Base-by-base conservation (phyloP, 345 rosid species). In the Arabis hirsuta region DNA sequence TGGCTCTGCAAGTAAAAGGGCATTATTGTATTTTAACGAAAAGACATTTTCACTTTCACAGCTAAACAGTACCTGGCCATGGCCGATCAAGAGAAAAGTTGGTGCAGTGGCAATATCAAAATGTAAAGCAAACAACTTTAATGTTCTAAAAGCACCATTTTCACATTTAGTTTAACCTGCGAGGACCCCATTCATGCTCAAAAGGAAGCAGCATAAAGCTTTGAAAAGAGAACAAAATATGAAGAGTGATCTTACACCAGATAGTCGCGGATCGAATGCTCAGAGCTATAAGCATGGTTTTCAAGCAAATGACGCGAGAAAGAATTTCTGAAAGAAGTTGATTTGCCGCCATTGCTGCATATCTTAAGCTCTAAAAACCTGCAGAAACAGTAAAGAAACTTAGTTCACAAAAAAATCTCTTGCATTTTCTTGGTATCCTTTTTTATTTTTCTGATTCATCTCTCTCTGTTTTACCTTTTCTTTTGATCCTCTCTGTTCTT, bases 301-400 rank as follows among this genome's bases (percentile, higher is more conserved):
- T 51, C 45, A 76, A 75, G 64, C 55, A 31, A 76, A 72, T 48
- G 80, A 75, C 7, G 20, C 47, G 43, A 70, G 54, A 67, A 34
- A 71, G 38, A 41, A 27, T 55, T 73, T 65, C 74, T 63, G 52
- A 57, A 53, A 54, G 16, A 73, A 50, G 48, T 73, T 65, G 56
- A 73, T 43, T 58, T 54, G 74, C 32, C 45, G 67, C 80, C 83
- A 78, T 22, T 73, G 69, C 81, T 69, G 73, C 80, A 22, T 22
- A 72, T 68, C 65, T 55, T 47, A 36, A 59, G 72, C 46, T 55
- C 43, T 55, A 44, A 45, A 43, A 45, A 4, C 61, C 39, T 5
- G 74, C 24, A 56, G 41, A 57, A 65, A 78, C 48, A 52, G 46
- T 57, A 7, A 46, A 38, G 62, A 55, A 45, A 71, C 52, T 62